phyloP scores from a whole-genome alignment of 192 early-diverging fungal species.

The Neocallimastix lanati region DNA sequence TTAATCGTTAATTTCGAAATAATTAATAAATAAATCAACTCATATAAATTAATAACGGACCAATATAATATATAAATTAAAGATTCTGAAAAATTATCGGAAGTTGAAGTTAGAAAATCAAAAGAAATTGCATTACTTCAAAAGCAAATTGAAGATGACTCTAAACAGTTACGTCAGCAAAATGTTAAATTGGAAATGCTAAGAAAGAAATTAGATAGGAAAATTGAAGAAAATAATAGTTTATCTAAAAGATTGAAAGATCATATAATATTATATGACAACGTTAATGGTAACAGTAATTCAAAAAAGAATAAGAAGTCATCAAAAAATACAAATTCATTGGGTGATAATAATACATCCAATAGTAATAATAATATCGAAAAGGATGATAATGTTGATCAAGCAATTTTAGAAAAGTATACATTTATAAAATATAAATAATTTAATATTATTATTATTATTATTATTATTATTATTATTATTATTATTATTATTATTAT shows the following conservation, averaged over 20 bases:
- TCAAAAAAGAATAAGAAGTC: background rate
- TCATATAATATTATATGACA: background rate
- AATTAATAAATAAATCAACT: no score
- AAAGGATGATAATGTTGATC: no score
- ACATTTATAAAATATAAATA: no score
- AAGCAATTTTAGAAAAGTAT: no score
- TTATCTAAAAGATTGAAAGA: background rate
- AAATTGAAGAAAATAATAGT: constrained; percentile 3
- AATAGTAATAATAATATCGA: no score
- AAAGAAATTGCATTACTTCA: constrained; percentile 14
- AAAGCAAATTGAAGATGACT: constrained; percentile 22
- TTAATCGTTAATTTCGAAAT: no score
- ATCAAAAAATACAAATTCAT: background rate
- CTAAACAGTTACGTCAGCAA: constrained; percentile 12
- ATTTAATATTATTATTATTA: no score
- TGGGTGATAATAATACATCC: background rate
- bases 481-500: no score
- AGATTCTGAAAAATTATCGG: constrained; percentile 21
- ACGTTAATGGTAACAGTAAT: background rate
- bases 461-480: no score
- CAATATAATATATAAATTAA: no score
- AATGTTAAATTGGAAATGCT: constrained; percentile 15
- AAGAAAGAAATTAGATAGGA: constrained; percentile 19
- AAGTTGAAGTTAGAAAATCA: constrained; percentile 11
- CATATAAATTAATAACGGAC: no score